A percentile compares a stretch with the other conserved stretches of the same genome.
phyloP scores from a whole-genome alignment of 2,329 filamentous ascomycete species.

The Calycina herbarum region DNA sequence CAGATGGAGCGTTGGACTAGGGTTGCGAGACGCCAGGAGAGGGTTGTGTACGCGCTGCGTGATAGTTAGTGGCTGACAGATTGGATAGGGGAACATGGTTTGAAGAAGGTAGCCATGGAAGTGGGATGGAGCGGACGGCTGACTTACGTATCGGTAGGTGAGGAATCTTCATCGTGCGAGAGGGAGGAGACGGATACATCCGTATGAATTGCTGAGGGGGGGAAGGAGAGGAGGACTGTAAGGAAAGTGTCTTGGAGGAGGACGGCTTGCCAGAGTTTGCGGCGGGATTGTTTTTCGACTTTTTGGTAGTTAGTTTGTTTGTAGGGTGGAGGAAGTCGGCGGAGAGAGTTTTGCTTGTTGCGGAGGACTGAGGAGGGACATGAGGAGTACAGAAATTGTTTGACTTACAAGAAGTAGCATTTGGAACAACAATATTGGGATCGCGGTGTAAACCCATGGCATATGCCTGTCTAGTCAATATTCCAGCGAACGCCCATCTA shows the following conservation, averaged over 20 bases:
- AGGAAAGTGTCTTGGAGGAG: constrained; percentile 80
- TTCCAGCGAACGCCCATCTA: constrained; percentile 76
- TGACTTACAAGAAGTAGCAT: background rate
- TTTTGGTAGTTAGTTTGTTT: constrained; percentile 65
- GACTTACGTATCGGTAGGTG: constrained; percentile 57
- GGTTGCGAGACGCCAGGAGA: constrained; percentile 77
- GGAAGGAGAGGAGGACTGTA: constrained; percentile 74
- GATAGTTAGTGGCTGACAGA: too few relatives aligned
- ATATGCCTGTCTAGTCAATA: constrained; percentile 75
- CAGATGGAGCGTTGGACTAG: constrained; percentile 76
- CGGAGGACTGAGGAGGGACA: background rate
- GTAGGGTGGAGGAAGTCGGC: constrained; percentile 25
- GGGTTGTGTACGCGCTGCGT: constrained; percentile 54
- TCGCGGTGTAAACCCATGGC: constrained; percentile 80
- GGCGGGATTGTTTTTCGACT: constrained; percentile 75
- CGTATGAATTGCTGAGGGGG: constrained; percentile 75
- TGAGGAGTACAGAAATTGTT: background rate
- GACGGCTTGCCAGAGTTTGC: constrained; percentile 81
- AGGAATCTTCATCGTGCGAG: constrained; percentile 60
- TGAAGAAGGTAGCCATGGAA: too few relatives aligned
- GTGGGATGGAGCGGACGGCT: too few relatives aligned
- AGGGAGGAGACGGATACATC: constrained; percentile 77
- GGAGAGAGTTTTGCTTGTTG: background rate
- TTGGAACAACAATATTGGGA: constrained; percentile 61
- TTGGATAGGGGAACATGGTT: too few relatives aligned